Conservation (phyloP, 208 protist species). For the Trypanosoma platydactyli region DNA sequence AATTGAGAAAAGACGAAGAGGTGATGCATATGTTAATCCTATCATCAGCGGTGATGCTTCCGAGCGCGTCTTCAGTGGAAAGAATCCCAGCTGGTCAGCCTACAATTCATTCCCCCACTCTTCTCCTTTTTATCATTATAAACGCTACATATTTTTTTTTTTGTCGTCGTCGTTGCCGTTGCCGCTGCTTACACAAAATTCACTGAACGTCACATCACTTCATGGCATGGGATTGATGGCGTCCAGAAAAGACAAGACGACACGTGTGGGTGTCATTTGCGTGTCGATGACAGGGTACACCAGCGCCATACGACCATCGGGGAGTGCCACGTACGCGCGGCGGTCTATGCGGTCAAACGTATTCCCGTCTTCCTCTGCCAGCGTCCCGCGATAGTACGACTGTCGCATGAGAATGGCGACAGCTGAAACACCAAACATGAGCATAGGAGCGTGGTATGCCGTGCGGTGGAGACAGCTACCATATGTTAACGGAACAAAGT, state of each 20-base stretch:
- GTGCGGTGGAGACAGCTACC: constrained; percentile 69
- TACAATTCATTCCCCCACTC: no score
- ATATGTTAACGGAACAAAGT: constrained; percentile 73
- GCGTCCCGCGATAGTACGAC: constrained; percentile 80
- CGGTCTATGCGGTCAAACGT: constrained; percentile 90
- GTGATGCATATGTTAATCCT: no score
- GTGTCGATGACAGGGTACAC: constrained; percentile 90
- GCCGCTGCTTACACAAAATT: constrained; percentile 11
- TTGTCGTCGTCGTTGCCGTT: constrained; percentile 10
- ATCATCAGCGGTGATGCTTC: no score
- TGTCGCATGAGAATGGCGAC: constrained; percentile 81
- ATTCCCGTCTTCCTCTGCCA: constrained; percentile 74
- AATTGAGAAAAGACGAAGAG: no score
- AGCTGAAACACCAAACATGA: constrained; percentile 71
- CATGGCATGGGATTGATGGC: constrained; percentile 83
- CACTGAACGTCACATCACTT: constrained; percentile 19
- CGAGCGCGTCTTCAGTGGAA: no score
- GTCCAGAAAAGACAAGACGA: constrained; percentile 81
- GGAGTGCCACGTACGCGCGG: constrained; percentile 87
- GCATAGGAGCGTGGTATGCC: constrained; percentile 61
- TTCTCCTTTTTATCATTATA: not conserved
- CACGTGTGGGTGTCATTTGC: constrained; percentile 70
- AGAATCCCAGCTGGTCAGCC: no score
- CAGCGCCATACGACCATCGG: constrained; percentile 89
- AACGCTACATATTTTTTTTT: not conserved